Conservation (phyloP, 805 yeast species). For the Pichia thaimueangensis region DNA sequence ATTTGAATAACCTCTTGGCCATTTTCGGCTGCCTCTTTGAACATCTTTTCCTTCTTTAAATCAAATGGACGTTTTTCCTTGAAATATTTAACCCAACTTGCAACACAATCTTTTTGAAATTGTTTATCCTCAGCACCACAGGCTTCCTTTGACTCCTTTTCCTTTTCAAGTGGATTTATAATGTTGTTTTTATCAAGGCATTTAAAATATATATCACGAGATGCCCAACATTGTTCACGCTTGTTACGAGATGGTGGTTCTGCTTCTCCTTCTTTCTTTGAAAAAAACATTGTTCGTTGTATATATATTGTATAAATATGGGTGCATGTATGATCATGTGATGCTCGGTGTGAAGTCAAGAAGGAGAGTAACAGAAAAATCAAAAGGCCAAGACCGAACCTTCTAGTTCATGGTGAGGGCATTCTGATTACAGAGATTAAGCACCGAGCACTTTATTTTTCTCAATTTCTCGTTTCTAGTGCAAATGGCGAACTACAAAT, state of each 20-base stretch:
- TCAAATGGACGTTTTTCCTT: slow-evolving; percentile 85
- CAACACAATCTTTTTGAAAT: slow-evolving; percentile 72
- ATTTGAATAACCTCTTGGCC: slow-evolving; percentile 41
- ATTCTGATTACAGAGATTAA: too few species aligned
- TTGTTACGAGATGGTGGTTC: slow-evolving; percentile 51
- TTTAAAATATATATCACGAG: slow-evolving; percentile 69
- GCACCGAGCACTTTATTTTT: too few species aligned
- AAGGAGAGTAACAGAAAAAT: not conserved
- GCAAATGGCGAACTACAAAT: too few species aligned
- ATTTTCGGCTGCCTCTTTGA: slow-evolving; percentile 64
- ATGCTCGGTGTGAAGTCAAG: too few species aligned
- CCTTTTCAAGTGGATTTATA: slow-evolving; percentile 57
- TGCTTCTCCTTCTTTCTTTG: slow-evolving; percentile 20
- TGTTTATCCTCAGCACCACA: slow-evolving; percentile 54
- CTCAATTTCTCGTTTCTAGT: too few species aligned
- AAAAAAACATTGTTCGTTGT: slow-evolving; percentile 4
- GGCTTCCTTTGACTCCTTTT: slow-evolving; percentile 35
- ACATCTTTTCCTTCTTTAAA: slow-evolving; percentile 56
- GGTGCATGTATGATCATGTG: too few species aligned
- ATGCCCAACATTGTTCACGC: slow-evolving; percentile 82
- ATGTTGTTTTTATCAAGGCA: slow-evolving; percentile 69
- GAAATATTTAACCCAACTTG: slow-evolving; percentile 85
- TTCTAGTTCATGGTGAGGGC: too few species aligned
- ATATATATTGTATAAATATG: not conserved
- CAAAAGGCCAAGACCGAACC: too few species aligned